Percentiles rank a stretch among this genome's conserved stretches.
Conservation (phyloP, 2,329 filamentous ascomycete genomes). For the Sporothrix brunneoviolacea region DNA sequence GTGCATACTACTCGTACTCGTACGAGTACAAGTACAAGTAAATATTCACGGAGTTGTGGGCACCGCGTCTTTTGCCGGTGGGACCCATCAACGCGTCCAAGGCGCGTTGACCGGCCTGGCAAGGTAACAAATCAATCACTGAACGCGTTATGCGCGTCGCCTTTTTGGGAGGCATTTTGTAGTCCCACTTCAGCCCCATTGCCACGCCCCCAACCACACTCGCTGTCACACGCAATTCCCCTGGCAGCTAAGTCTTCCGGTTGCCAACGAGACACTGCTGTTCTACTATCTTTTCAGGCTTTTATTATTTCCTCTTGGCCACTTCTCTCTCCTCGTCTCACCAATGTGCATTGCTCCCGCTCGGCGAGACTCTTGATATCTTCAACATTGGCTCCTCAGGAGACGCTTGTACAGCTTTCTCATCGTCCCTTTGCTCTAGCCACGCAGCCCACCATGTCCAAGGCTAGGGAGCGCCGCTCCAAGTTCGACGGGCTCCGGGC, state of each 20-base stretch:
- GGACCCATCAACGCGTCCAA: neutral
- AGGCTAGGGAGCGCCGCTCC: conserved; percentile 35
- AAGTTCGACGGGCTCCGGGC: conserved; percentile 74
- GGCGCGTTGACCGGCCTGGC: neutral
- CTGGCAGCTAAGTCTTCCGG: too few relatives aligned
- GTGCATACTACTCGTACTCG: too few relatives aligned
- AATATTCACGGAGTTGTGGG: too few relatives aligned
- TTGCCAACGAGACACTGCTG: conserved; percentile 1
- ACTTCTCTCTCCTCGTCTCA: neutral
- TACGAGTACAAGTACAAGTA: too few relatives aligned
- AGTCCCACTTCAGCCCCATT: too few relatives aligned
- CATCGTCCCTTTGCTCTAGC: neutral
- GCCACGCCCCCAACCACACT: too few relatives aligned
- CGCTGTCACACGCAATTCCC: too few relatives aligned
- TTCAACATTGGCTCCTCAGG: too few relatives aligned
- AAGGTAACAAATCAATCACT: neutral
- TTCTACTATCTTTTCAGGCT: neutral
- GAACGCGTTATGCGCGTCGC: conserved; percentile 5
- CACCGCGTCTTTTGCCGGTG: neutral
- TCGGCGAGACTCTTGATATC: neutral
- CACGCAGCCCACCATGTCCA: conserved; percentile 27
- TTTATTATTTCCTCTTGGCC: neutral
- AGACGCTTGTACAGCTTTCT: neutral
- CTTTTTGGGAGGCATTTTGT: too few relatives aligned
- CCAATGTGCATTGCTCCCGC: neutral